A percentile compares a stretch with the other conserved stretches of the same genome.
Evolutionary conservation across 2,329 filamentous ascomycete genomes (phyloP).

Genomic region (Niveomyces coronatus): DNA sequence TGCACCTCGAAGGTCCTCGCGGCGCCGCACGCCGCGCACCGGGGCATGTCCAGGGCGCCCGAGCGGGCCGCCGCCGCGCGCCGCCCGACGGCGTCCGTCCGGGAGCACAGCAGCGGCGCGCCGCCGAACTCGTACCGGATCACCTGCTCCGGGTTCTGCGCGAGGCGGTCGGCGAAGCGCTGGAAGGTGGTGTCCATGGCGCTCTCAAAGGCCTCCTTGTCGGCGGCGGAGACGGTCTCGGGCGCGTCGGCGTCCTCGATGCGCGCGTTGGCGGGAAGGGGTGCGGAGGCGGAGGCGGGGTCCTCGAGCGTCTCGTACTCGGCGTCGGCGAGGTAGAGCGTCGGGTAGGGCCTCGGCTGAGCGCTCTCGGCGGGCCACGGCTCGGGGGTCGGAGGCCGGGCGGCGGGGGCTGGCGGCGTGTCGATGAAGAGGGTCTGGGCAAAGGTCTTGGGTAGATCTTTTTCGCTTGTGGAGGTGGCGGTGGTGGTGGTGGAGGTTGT

Average conservation of each 20-base stretch:
- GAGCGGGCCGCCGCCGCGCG: too few species aligned
- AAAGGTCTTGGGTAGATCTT: conserved; percentile 49
- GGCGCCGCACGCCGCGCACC: conserved; percentile 66
- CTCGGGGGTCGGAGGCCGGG: conserved; percentile 36
- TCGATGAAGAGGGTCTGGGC: conserved; percentile 70
- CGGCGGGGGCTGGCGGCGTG: conserved; percentile 25
- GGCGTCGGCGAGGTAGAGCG: conserved; percentile 72
- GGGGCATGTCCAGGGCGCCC: too few species aligned
- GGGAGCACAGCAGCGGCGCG: conserved; percentile 67
- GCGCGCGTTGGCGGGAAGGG: conserved; percentile 38
- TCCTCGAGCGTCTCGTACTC: conserved; percentile 85
- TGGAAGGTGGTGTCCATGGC: conserved; percentile 67
- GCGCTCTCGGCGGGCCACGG: conserved; percentile 64
- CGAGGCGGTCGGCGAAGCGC: conserved; percentile 66
- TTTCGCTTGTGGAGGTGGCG: background rate
- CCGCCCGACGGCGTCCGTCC: conserved; percentile 64
- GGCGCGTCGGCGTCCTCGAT: conserved; percentile 29
- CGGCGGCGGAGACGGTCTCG: conserved; percentile 37
- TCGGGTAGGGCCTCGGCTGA: conserved; percentile 62
- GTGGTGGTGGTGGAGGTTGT: conserved; percentile 15
- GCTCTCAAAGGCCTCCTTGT: conserved; percentile 64
- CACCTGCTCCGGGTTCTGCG: conserved; percentile 73
- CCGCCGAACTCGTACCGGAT: conserved; percentile 73
- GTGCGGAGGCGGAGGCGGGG: conserved; percentile 39
- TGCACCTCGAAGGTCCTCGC: conserved; percentile 83